Evolutionary conservation across 73 alveolate genomes (phyloP).

Genomic region (Tetrahymena thermophila): DNA sequence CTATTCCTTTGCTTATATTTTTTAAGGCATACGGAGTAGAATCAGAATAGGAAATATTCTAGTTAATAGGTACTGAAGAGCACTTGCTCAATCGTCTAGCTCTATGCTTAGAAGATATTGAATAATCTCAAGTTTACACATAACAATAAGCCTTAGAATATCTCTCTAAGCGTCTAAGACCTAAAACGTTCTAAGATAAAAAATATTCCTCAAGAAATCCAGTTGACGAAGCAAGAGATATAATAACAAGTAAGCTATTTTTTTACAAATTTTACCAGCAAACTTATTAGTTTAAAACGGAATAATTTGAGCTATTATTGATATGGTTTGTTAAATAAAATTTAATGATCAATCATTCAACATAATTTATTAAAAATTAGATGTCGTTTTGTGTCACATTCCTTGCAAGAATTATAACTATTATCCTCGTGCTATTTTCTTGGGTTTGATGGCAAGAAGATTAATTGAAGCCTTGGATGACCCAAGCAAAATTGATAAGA

Average conservation of each 20-base stretch:
- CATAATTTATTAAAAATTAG: not conserved
- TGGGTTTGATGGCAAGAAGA: constrained; percentile 94
- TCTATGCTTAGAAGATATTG: constrained; percentile 69
- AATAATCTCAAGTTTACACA: constrained; percentile 58
- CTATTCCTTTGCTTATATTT: constrained; percentile 84
- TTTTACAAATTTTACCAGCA: too few relatives aligned
- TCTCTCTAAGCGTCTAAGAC: constrained; percentile 44
- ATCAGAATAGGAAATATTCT: constrained; percentile 94
- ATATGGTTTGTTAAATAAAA: too few relatives aligned
- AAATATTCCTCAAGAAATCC: constrained; percentile 49
- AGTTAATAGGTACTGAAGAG: constrained; percentile 88
- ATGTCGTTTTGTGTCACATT: constrained; percentile 81
- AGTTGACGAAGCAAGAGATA: constrained; percentile 71
- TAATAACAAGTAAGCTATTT: constrained; percentile 24
- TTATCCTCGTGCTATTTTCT: constrained; percentile 66
- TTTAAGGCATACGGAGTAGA: constrained; percentile 96
- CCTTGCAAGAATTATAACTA: constrained; percentile 72
- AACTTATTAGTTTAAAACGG: too few relatives aligned
- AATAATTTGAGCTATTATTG: too few relatives aligned
- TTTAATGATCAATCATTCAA: too few relatives aligned
- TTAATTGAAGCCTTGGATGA: constrained; percentile 91
- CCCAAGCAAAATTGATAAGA: constrained; percentile 80
- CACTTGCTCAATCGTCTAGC: constrained; percentile 67
- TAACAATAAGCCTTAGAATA: constrained; percentile 78
- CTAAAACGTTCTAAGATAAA: constrained; percentile 50